phyloP scores from a whole-genome alignment of 257 asterid genomes.

The Avicennia marina region DNA sequence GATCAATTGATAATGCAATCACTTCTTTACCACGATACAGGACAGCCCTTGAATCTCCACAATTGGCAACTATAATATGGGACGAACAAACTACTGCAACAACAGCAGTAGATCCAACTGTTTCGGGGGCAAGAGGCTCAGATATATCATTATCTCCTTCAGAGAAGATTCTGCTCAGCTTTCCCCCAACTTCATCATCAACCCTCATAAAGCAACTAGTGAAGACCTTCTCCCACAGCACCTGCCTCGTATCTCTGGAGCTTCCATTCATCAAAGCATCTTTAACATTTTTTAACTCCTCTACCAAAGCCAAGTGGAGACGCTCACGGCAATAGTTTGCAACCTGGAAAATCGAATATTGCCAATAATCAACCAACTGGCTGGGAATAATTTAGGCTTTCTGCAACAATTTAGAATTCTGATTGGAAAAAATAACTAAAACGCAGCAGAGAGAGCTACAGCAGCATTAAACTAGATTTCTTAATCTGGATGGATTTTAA shows the following conservation, averaged over 20 bases:
- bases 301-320: constrained; percentile 58
- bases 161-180: constrained; percentile 22
- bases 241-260: constrained; percentile 43
- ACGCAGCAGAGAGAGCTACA: neutral
- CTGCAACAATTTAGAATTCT: neutral
- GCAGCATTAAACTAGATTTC: neutral
- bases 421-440: too few species aligned
- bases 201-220: constrained; percentile 62
- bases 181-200: constrained; percentile 80
- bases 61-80: constrained; percentile 71
- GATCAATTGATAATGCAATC: constrained; percentile 60
- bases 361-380: neutral
- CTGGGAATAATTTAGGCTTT: neutral
- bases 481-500: neutral
- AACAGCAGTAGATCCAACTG: constrained; percentile 85
- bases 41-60: constrained; percentile 89
- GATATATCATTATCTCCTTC: constrained; percentile 24
- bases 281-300: constrained; percentile 41
- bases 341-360: constrained; percentile 38
- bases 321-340: constrained; percentile 76
- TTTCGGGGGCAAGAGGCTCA: constrained; percentile 65
- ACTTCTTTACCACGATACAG: constrained; percentile 88
- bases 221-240: constrained; percentile 67
- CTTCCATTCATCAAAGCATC: constrained; percentile 30
- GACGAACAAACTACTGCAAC: constrained; percentile 76